Percentiles rank a stretch among this genome's conserved stretches.
Evolutionary conservation across 306 rosid genomes (phyloP).

Genomic region (Cicer arietinum): DNA sequence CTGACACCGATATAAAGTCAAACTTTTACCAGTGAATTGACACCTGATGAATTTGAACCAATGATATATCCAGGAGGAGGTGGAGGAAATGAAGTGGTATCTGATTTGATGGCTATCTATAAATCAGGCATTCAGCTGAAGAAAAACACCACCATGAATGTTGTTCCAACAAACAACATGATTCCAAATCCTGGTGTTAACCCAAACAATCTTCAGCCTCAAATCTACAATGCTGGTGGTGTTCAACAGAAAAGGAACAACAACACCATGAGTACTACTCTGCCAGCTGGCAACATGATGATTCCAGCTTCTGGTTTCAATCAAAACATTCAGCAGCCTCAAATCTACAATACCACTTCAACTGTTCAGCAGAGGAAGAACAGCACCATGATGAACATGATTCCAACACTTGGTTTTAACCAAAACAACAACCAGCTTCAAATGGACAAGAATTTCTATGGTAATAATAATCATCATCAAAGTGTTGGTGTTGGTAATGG

Average conservation of each 20-base stretch:
- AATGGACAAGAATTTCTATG: neutral
- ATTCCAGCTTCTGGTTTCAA: neutral
- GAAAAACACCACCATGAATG: neutral
- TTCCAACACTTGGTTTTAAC: neutral
- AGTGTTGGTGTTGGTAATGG: no score
- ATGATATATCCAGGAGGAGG: neutral
- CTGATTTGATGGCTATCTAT: neutral
- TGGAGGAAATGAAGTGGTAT: neutral
- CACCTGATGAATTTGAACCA: no score
- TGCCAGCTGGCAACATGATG: neutral
- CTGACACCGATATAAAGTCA: no score
- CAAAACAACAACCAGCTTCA: neutral
- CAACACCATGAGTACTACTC: neutral
- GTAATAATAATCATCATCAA: neutral
- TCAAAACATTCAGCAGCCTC: neutral
- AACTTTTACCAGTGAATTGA: no score
- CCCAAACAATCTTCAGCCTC: neutral
- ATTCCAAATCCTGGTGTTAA: neutral
- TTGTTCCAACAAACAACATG: neutral
- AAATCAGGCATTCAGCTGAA: neutral
- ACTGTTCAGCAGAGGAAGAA: neutral
- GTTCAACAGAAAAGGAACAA: neutral
- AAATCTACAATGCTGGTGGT: neutral
- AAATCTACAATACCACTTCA: neutral
- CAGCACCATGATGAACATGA: neutral